Percentiles rank a stretch among this genome's conserved stretches.
Conservation (phyloP, 768 basidiomycete species). For the Filobasidium wieringae region DNA sequence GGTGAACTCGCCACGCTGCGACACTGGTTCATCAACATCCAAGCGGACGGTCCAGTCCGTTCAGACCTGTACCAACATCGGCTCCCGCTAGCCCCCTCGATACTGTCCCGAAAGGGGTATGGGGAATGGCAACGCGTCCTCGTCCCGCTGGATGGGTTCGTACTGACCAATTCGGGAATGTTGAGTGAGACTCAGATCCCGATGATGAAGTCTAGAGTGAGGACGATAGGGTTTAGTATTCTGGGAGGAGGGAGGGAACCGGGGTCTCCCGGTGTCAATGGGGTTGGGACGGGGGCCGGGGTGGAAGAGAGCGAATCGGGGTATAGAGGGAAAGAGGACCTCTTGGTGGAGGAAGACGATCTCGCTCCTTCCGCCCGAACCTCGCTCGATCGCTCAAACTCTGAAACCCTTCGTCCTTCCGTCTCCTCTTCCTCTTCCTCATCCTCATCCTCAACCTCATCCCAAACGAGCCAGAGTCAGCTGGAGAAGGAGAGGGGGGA, state of each 20-base stretch:
- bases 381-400: neutral
- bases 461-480: too few species aligned
- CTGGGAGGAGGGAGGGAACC: conserved; percentile 66
- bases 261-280: neutral
- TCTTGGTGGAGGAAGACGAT: conserved; percentile 1
- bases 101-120: conserved; percentile 8
- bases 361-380: neutral
- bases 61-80: conserved; percentile 92
- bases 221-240: conserved; percentile 74
- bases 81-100: conserved; percentile 39
- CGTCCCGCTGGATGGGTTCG: conserved; percentile 60
- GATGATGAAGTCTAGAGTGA: conserved; percentile 64
- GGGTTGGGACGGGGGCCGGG: neutral
- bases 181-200: conserved; percentile 52
- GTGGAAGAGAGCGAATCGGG: neutral
- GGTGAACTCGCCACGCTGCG: conserved; percentile 12
- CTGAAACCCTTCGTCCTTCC: neutral
- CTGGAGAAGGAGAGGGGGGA: neutral
- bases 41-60: conserved; percentile 57
- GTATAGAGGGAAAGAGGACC: too few species aligned
- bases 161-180: conserved; percentile 43
- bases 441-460: too few species aligned
- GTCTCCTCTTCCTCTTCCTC: too few species aligned
- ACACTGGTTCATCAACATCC: conserved; percentile 79
- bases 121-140: conserved; percentile 38